These are phyloP conservation scores for Schizosaccharomyces octosporus DNA, from an alignment of 805 yeast genomes.

Conservation along the genomic window DNA sequence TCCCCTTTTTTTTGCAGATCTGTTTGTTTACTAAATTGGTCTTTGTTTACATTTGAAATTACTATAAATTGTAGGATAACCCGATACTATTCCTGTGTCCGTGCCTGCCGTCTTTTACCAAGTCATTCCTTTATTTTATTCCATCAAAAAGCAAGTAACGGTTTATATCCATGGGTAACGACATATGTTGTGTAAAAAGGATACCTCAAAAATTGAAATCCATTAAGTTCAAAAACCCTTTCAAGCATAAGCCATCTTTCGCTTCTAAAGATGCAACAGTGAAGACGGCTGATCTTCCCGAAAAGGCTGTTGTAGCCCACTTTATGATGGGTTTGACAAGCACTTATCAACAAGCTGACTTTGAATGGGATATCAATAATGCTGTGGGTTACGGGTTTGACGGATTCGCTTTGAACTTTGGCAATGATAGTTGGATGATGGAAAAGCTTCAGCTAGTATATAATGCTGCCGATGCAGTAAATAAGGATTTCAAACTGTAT, in stretches of 20 bases:
- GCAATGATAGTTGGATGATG: constrained; percentile 1
- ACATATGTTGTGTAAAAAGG: no score
- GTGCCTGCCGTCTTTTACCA: no score
- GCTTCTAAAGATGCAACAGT: not conserved
- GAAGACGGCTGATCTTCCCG: not conserved
- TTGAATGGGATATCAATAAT: not conserved
- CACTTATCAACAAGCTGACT: not conserved
- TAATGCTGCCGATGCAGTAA: not conserved
- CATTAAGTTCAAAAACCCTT: not conserved
- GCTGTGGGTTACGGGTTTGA: not conserved
- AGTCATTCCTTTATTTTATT: no score
- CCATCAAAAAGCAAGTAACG: no score
- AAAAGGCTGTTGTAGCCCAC: not conserved
- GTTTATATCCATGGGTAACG: no score
- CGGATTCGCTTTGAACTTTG: constrained; percentile 1
- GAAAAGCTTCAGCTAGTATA: not conserved
- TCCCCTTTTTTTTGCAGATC: no score
- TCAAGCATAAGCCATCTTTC: not conserved
- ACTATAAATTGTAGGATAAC: no score
- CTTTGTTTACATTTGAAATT: no score
- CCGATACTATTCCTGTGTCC: no score
- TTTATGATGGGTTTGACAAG: constrained; percentile 2
- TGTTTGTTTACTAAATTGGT: no score
- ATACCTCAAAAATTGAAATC: no score
- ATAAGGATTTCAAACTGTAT: not conserved